These are phyloP conservation scores for Corymbia maculata DNA, from an alignment of 345 rosid species.

Conservation along the genomic window DNA sequence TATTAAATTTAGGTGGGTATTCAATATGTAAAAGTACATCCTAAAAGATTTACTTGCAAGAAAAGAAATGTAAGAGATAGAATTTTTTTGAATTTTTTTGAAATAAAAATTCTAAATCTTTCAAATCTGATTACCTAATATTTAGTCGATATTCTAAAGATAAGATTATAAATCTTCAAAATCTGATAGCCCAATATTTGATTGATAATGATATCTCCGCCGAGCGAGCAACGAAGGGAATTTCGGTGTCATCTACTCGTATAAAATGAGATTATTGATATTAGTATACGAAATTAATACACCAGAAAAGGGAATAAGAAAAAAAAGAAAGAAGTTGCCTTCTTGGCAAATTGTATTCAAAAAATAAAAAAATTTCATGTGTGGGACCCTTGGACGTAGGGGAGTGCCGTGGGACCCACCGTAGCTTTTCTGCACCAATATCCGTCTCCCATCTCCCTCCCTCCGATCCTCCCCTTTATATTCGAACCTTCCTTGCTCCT, in stretches of 20 bases:
- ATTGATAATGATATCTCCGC: no score
- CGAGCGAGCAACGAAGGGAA: neutral
- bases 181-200: no score
- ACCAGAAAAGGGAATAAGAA: neutral
- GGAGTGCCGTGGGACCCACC: neutral
- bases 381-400: neutral
- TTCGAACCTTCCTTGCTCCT: constrained; percentile 14
- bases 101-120: no score
- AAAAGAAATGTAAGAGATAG: no score
- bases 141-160: no score
- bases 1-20: no score
- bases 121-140: no score
- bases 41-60: no score
- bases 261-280: neutral
- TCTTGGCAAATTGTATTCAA: neutral
- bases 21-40: no score
- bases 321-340: neutral
- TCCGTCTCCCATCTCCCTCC: neutral
- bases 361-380: neutral
- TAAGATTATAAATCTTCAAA: no score
- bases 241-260: neutral
- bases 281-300: neutral
- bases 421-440: neutral
- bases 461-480: neutral
- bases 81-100: no score